Percentiles rank a stretch among this genome's conserved stretches.
phyloP scores from a whole-genome alignment of 192 early-diverging fungal species.

The Rhizophagus sp. region DNA sequence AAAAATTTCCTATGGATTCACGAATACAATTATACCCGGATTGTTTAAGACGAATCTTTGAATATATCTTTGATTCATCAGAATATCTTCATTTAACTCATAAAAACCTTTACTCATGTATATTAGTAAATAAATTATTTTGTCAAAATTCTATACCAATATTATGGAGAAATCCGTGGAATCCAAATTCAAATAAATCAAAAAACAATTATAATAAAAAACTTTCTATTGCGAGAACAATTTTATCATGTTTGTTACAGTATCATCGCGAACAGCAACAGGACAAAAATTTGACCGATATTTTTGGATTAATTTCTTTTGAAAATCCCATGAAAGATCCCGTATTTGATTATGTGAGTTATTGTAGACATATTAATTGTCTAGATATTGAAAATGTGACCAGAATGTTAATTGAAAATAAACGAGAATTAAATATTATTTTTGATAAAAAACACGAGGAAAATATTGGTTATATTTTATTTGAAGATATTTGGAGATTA shows the following conservation, averaged over 20 bases:
- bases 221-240: not conserved
- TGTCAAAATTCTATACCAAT: not conserved
- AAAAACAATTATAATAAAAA: not conserved
- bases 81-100: not conserved
- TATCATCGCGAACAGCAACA: not conserved
- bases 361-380: not conserved
- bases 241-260: not conserved
- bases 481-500: not conserved
- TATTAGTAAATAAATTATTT: conserved; percentile 1
- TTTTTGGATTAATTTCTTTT: not conserved
- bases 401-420: not conserved
- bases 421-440: not conserved
- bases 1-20: not conserved
- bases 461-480: not conserved
- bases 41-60: not conserved
- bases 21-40: not conserved
- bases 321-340: not conserved
- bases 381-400: not conserved
- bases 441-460: not conserved
- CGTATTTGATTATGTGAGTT: not conserved
- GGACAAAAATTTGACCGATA: too few species aligned
- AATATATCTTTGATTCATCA: not conserved
- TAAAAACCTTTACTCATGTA: not conserved
- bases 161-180: conserved; percentile 6
- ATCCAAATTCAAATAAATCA: not conserved